Percentiles rank a stretch among this genome's conserved stretches.
Conservation (phyloP, 257 asterid species). For the Asclepias syriaca region DNA sequence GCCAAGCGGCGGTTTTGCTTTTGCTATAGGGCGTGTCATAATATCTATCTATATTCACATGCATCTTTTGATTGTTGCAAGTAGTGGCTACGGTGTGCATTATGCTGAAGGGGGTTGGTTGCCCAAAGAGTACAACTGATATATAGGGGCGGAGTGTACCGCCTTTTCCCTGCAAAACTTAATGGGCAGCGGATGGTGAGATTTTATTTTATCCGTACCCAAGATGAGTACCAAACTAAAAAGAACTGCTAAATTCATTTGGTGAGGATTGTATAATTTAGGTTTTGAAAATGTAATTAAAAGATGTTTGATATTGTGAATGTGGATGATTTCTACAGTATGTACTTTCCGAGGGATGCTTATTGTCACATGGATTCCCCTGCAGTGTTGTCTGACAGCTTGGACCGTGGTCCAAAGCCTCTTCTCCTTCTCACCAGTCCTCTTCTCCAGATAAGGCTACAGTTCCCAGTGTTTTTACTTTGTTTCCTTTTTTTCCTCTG, state of each 20-base stretch:
- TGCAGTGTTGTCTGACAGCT: constrained; percentile 35
- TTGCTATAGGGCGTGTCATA: not conserved
- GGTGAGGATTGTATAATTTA: constrained; percentile 7
- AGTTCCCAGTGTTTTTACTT: constrained; percentile 26
- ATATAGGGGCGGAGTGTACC: not conserved
- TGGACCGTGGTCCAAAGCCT: constrained; percentile 38
- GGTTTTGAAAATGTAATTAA: constrained; percentile 3
- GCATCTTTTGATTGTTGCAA: constrained; percentile 11
- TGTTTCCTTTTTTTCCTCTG: constrained; percentile 12
- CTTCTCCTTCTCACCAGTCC: constrained; percentile 13
- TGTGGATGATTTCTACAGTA: constrained; percentile 16
- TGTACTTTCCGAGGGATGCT: constrained; percentile 23
- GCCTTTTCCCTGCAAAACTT: constrained; percentile 13
- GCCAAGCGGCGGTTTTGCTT: constrained; percentile 1
- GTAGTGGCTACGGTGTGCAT: constrained; percentile 7
- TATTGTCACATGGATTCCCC: constrained; percentile 37
- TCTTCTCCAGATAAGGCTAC: constrained; percentile 36
- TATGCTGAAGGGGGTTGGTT: not conserved
- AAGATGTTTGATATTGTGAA: not conserved
- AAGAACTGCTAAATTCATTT: not conserved
- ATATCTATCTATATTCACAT: constrained; percentile 14
- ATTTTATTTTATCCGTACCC: constrained; percentile 23
- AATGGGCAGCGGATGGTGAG: constrained; percentile 14
- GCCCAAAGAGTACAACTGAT: constrained; percentile 6
- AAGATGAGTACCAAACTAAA: not conserved